phyloP scores from a whole-genome alignment of 257 asterid genomes.

The Avicennia marina region DNA sequence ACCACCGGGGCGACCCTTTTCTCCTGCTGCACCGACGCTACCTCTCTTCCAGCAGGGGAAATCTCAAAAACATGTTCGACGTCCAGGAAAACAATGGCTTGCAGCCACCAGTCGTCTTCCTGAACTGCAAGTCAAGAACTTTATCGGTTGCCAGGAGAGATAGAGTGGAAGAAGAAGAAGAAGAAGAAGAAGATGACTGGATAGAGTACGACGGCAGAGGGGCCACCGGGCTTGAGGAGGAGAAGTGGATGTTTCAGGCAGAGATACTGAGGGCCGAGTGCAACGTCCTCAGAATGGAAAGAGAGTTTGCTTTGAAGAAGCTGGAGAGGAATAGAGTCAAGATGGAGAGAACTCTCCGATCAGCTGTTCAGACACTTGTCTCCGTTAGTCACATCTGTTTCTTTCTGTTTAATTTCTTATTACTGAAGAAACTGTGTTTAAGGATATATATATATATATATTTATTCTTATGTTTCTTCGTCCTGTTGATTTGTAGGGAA shows the following conservation, averaged over 20 bases:
- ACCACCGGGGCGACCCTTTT: conserved; percentile 9
- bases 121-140: neutral
- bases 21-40: neutral
- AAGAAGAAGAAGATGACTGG: neutral
- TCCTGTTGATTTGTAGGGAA: conserved; percentile 41
- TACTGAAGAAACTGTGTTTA: no score
- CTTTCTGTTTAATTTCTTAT: neutral
- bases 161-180: conserved; percentile 26
- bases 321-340: conserved; percentile 59
- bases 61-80: conserved; percentile 40
- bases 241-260: conserved; percentile 80
- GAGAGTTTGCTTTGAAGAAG: conserved; percentile 68
- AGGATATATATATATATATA: no score
- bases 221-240: neutral
- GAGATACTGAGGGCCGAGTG: conserved; percentile 90
- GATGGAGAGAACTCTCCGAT: conserved; percentile 57
- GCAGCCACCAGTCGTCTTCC: neutral
- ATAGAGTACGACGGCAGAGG: conserved; percentile 1
- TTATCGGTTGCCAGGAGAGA: conserved; percentile 35
- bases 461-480: neutral
- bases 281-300: conserved; percentile 66
- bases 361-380: conserved; percentile 78
- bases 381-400: conserved; percentile 36
- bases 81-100: conserved; percentile 25
- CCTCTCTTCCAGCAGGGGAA: no score